Percentiles rank a stretch among this genome's conserved stretches.
These are phyloP conservation scores for Magnaporthales sp. DNA, from an alignment of 2,329 filamentous ascomycete genomes.

Conservation along the genomic window DNA sequence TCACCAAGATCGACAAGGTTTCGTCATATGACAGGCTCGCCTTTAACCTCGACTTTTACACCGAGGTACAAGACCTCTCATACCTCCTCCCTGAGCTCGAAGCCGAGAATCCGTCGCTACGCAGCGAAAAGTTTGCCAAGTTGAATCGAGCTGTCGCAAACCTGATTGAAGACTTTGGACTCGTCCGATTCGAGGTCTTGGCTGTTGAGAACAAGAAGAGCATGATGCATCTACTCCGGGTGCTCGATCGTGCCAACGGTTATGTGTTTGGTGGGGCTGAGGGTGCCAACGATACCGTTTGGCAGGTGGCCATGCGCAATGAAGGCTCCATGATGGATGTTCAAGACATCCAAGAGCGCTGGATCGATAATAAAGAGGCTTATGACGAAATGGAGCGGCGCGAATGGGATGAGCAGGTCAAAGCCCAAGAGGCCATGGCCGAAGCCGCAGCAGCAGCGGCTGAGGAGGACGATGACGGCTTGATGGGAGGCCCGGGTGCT, in stretches of 20 bases:
- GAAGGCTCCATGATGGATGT: constrained; percentile 69
- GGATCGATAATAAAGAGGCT: constrained; percentile 84
- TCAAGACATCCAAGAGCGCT: constrained; percentile 87
- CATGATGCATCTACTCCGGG: constrained; percentile 84
- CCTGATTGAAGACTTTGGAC: constrained; percentile 79
- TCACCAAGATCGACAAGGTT: constrained; percentile 97
- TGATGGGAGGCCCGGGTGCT: constrained; percentile 36
- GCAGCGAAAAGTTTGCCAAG: constrained; percentile 68
- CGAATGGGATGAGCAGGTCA: constrained; percentile 65
- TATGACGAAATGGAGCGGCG: constrained; percentile 73
- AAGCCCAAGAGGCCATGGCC: constrained; percentile 8
- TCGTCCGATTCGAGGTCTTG: constrained; percentile 87
- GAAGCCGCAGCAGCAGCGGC: constrained; percentile 23
- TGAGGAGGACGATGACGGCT: constrained; percentile 29
- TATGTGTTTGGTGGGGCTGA: constrained; percentile 89
- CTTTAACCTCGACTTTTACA: constrained; percentile 96
- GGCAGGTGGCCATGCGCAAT: constrained; percentile 87
- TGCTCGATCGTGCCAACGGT: constrained; percentile 85
- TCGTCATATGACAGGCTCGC: constrained; percentile 75
- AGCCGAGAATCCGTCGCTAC: constrained; percentile 62
- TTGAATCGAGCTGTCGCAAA: constrained; percentile 82
- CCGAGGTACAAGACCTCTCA: constrained; percentile 86
- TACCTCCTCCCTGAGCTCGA: constrained; percentile 77
- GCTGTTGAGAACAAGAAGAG: constrained; percentile 95
- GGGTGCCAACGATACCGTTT: constrained; percentile 91